phyloP scores from a whole-genome alignment of 176 grass and related monocot genomes.

The Triticum monococcum region DNA sequence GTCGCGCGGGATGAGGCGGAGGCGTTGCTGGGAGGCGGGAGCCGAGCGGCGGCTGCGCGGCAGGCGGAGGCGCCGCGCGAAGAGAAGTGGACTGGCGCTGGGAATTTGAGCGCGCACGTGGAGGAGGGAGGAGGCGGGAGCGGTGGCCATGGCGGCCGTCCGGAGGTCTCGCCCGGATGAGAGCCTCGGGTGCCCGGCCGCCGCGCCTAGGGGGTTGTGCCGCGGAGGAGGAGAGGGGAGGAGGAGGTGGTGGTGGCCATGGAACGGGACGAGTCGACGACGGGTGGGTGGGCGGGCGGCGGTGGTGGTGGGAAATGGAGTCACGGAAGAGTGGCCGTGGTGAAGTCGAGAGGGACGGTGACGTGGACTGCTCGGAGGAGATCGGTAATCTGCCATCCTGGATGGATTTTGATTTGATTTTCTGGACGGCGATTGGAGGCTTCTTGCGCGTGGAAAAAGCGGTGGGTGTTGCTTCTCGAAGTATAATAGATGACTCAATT shows the following conservation, averaged over 20 bases:
- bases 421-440: not conserved
- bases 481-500: no score
- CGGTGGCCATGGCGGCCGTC: slow-evolving; percentile 30
- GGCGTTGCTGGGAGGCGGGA: not conserved
- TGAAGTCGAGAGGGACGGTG: not conserved
- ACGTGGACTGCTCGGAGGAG: not conserved
- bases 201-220: not conserved
- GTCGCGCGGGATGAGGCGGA: not conserved
- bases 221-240: not conserved
- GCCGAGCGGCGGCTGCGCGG: not conserved
- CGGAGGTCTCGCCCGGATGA: not conserved
- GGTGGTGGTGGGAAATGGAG: not conserved
- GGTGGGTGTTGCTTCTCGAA: not conserved
- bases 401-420: slow-evolving; percentile 1
- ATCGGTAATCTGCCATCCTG: not conserved
- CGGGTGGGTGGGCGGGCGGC: not conserved
- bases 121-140: not conserved
- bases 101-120: not conserved
- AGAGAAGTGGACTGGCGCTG: not conserved
- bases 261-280: slow-evolving; percentile 16
- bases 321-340: slow-evolving; percentile 3
- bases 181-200: not conserved
- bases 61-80: slow-evolving; percentile 20
- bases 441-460: no score
- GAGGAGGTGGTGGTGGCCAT: slow-evolving; percentile 52